phyloP scores from a whole-genome alignment of 2,329 filamentous ascomycete genomes.

The Rosellinia necatrix region DNA sequence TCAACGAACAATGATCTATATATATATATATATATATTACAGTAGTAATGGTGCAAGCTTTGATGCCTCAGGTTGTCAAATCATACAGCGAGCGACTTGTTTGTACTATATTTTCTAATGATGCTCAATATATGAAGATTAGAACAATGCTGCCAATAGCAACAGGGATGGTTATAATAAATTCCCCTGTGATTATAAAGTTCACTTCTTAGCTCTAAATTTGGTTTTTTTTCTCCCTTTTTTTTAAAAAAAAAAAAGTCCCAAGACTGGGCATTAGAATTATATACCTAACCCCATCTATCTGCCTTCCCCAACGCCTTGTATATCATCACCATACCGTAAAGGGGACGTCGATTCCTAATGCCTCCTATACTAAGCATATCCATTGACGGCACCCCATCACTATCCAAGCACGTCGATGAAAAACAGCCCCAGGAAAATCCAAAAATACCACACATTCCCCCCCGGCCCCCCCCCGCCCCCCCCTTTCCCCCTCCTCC shows the following conservation, averaged over 20 bases:
- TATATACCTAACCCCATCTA: conserved; percentile 10
- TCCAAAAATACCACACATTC: neutral
- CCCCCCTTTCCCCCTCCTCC: neutral
- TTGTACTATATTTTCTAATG: neutral
- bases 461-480: neutral
- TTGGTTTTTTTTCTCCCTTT: too few species aligned
- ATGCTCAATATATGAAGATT: neutral
- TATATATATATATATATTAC: too few species aligned
- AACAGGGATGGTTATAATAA: too few species aligned
- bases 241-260: too few species aligned
- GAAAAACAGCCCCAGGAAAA: too few species aligned
- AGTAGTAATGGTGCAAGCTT: neutral
- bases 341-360: conserved; percentile 1
- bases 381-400: neutral
- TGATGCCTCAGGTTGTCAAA: neutral
- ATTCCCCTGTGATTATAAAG: too few species aligned
- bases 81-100: neutral
- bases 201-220: too few species aligned
- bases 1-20: conserved; percentile 57
- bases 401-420: too few species aligned
- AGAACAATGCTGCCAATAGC: neutral
- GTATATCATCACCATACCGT: neutral
- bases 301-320: conserved; percentile 14
- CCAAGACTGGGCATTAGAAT: too few species aligned
- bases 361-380: neutral